Percentiles rank a stretch among this genome's conserved stretches.
phyloP scores from a whole-genome alignment of 257 asterid species.

The Leonotis leonurus region DNA sequence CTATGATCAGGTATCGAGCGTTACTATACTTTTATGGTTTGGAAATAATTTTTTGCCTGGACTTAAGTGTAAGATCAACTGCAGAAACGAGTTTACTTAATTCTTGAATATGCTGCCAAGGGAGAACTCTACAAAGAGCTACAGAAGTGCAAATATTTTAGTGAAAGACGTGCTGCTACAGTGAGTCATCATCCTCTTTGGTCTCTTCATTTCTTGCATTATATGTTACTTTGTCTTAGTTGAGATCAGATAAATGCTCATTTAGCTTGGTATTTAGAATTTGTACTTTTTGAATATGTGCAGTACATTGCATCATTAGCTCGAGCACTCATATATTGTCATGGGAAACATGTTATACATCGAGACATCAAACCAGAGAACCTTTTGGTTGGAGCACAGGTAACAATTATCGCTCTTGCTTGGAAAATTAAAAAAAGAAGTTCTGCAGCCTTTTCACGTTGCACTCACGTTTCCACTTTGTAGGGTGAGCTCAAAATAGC shows the following conservation, averaged over 20 bases:
- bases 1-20: constrained; percentile 61
- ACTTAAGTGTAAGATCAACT: constrained; percentile 6
- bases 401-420: constrained; percentile 17
- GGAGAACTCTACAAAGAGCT: constrained; percentile 95
- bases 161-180: constrained; percentile 90
- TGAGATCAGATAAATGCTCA: background rate
- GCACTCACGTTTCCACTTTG: constrained; percentile 6
- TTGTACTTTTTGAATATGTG: constrained; percentile 15
- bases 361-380: constrained; percentile 97
- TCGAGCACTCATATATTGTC: constrained; percentile 91
- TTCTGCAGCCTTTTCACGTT: constrained; percentile 12
- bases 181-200: constrained; percentile 40
- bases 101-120: constrained; percentile 86
- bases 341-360: constrained; percentile 95
- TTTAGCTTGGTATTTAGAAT: background rate
- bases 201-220: background rate
- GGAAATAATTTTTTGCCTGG: background rate
- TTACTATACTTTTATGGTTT: background rate
- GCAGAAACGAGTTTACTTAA: constrained; percentile 92
- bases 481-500: constrained; percentile 98
- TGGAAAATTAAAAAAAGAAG: background rate
- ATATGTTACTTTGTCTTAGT: constrained; percentile 22
- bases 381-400: constrained; percentile 93
- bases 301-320: constrained; percentile 96
- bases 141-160: constrained; percentile 74